Base-by-base conservation (phyloP, 306 rosid genomes). In the Carpinus viminea region DNA sequence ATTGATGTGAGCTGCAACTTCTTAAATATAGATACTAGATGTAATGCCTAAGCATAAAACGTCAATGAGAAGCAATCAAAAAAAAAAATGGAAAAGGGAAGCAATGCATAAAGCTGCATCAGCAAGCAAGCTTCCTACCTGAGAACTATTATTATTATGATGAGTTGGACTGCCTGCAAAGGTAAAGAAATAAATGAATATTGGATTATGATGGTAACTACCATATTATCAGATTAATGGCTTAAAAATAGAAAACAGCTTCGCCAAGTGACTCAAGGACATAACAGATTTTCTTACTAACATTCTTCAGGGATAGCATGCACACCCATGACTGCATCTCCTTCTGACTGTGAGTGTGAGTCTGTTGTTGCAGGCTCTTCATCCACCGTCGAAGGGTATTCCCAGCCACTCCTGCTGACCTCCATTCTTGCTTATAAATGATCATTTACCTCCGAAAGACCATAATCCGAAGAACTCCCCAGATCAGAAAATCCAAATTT, bases 281-380 rank as follows among this genome's bases (percentile, higher is more conserved):
- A 79, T 56, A 50, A 59, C 77, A 64, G 48, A 62, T 79, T 74
- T 13, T 48, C 68, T 77, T 78, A 34, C 96, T 89, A 74, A 94
- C 98, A 88, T 86, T 92, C 96, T 86, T 92, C 98, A 4, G 95
- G 91, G 61, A 84, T 83, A 47, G 90, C 83, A 70, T 92, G 91
- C 87, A 71, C 85, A 84, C 78, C 86, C 2, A 68, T 62, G 59
- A 36, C 82, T 24, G 85, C 93, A 46, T 91, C 93, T 59, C 89
- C 92, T 78, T 81, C 87, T 28, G 86, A 85, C 24, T 86, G 95
- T 46, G 90, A 85, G 24, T 86, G 95, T 46, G 88, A 82, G 57
- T 84, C 88, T 13, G 87, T 18, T 17, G 89, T 72, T 81, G 89
- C 83, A 17, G 86, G 85, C 72, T 88, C 89, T 78, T 83, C 96